Evolutionary conservation across 495 filamentous ascomycete genomes (phyloP), one percentile per base, ranked within the genome.

Genomic region (Neurospora sp.): DNA sequence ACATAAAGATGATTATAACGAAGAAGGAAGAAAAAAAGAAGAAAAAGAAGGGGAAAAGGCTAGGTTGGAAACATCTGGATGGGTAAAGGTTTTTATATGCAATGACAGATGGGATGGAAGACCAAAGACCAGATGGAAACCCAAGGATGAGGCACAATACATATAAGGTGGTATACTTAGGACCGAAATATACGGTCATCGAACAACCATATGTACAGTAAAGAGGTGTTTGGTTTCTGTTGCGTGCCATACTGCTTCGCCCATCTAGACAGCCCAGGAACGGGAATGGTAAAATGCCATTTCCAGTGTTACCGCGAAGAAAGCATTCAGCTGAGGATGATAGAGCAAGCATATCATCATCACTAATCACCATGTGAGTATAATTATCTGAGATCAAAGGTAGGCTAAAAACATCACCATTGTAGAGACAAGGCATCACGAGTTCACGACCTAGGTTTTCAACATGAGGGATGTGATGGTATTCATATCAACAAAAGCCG

Each of bases 271-370:
- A 10, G 8, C 4, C 45, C 20, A 53, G 4, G 5, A 53, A 27
- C 20, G 45, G 45, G 12, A 22, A 53, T 20, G 44, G 8, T 40
- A 8, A 44, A 14, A 3, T 78, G 80, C 80, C 80, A 75, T 83
- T 82, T 42, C 81, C 79, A 42, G 82, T 82, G 8, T 79, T 76
- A 2, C 75, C 75, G n/a, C 74, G 69, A 39, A 45, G 41, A 39
- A 39, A 39, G 39, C 10, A 12, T 39, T 39, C 39, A 40, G 39
- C 3, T 12, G 10, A 14, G 39, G 39, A 40, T 40, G 39, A 40
- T 40, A 40, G 39, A 14, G 10, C 39, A 40, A 12, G 10, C 39
- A 40, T 4, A 40, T 40, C 10, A 1, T 40, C 39, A 14, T 14
- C 39, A 3, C 39, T 4, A 40, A 16, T 18, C 40, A 18, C 14